Evolutionary conservation across 768 basidiomycete genomes (phyloP).

Genomic region (Russula griseocarnosa): DNA sequence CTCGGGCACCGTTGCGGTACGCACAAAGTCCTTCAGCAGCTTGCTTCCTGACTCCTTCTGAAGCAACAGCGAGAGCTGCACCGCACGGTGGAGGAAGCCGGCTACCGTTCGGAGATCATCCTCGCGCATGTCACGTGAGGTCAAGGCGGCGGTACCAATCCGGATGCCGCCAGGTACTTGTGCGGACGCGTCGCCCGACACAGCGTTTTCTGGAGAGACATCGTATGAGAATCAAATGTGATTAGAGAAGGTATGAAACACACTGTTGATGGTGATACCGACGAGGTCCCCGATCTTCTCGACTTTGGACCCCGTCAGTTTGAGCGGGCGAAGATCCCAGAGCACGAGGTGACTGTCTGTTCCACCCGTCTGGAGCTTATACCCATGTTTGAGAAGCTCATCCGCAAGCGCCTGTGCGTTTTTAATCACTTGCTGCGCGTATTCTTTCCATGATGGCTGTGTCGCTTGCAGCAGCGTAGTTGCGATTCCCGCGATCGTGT

Average conservation of each 20-base stretch:
- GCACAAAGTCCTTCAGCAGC: slow-evolving; percentile 93
- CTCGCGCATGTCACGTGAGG: slow-evolving; percentile 91
- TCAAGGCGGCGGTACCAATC: slow-evolving; percentile 89
- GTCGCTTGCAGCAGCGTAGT: slow-evolving; percentile 88
- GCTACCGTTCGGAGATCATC: slow-evolving; percentile 84
- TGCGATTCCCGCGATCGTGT: slow-evolving; percentile 94
- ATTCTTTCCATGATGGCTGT: slow-evolving; percentile 83
- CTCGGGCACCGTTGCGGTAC: slow-evolving; percentile 62
- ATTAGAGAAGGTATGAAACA: slow-evolving; percentile 32
- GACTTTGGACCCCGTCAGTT: slow-evolving; percentile 95
- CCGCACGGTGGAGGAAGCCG: slow-evolving; percentile 87
- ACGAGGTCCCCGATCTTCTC: slow-evolving; percentile 97
- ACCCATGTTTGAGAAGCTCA: slow-evolving; percentile 70
- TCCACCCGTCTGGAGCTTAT: slow-evolving; percentile 95
- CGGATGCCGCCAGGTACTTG: slow-evolving; percentile 97
- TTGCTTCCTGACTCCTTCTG: slow-evolving; percentile 96
- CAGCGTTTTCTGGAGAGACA: slow-evolving; percentile 73
- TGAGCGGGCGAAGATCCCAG: slow-evolving; percentile 94
- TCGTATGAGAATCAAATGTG: background rate
- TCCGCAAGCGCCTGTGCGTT: slow-evolving; percentile 79
- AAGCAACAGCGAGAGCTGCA: slow-evolving; percentile 82
- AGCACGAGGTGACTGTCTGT: slow-evolving; percentile 98
- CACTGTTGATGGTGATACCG: slow-evolving; percentile 95
- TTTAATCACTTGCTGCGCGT: slow-evolving; percentile 90
- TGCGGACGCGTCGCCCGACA: slow-evolving; percentile 93